Evolutionary conservation across 176 grass and related monocot genomes (phyloP).

Genomic region (Oryza rufipogon): DNA sequence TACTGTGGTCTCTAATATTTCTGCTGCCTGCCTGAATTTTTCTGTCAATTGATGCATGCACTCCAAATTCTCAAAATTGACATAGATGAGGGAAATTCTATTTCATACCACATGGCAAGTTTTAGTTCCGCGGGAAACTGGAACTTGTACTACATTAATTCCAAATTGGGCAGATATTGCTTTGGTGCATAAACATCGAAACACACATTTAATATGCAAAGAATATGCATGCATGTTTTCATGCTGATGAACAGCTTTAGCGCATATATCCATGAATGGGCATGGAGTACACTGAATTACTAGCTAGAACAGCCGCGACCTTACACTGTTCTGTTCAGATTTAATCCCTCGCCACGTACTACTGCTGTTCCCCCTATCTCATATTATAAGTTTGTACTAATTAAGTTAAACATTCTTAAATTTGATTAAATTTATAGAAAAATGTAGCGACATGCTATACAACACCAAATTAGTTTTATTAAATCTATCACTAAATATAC

Average conservation of each 20-base stretch:
- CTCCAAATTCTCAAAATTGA: background rate
- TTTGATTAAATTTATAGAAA: too few relatives aligned
- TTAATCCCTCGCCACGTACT: background rate
- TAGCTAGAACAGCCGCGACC: background rate
- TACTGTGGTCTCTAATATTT: background rate
- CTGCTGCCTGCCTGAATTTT: background rate
- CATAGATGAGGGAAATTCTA: background rate
- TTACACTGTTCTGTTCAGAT: slow-evolving; percentile 1
- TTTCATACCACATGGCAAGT: too few relatives aligned
- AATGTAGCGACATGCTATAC: too few relatives aligned
- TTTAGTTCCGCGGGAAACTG: too few relatives aligned
- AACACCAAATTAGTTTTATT: too few relatives aligned
- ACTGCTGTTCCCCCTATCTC: too few relatives aligned
- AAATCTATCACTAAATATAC: too few relatives aligned
- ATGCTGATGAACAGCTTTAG: background rate
- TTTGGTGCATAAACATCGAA: background rate
- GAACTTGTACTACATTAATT: background rate
- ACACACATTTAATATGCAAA: background rate
- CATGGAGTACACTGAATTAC: background rate
- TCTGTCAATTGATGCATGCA: background rate
- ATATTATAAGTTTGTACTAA: too few relatives aligned
- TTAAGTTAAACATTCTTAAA: too few relatives aligned
- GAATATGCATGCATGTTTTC: background rate
- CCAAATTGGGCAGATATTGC: background rate
- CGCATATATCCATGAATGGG: slow-evolving; percentile 10